Evolutionary conservation across 768 basidiomycete genomes (phyloP).

Genomic region (Naganishia friedmannii): DNA sequence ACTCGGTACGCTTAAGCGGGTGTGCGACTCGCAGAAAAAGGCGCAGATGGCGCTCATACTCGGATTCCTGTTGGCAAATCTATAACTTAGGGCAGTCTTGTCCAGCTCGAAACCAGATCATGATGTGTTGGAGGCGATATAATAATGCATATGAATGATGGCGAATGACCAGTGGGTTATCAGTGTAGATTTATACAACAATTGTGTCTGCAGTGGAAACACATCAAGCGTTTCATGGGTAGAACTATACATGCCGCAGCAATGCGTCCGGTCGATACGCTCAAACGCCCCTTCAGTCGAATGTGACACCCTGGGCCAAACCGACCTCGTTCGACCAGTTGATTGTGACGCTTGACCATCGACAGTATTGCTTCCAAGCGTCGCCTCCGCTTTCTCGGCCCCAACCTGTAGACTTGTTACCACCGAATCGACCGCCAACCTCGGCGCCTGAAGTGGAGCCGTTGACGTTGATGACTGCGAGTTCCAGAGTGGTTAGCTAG

Average conservation of each 20-base stretch:
- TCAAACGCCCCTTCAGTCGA: slow-evolving; percentile 51
- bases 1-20: not conserved
- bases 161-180: not conserved
- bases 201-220: not conserved
- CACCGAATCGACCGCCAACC: slow-evolving; percentile 85
- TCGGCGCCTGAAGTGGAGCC: slow-evolving; percentile 69
- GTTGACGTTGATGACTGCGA: slow-evolving; percentile 58
- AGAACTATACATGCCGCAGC: not conserved
- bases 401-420: slow-evolving; percentile 53
- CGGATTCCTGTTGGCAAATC: too few relatives aligned
- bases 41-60: not conserved
- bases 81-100: too few relatives aligned
- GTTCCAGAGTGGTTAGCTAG: slow-evolving; percentile 24
- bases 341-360: slow-evolving; percentile 63
- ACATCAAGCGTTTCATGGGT: not conserved
- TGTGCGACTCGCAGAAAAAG: not conserved
- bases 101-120: too few relatives aligned
- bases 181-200: not conserved
- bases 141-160: slow-evolving; percentile 1
- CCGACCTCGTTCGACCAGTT: slow-evolving; percentile 88
- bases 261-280: not conserved
- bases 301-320: slow-evolving; percentile 88
- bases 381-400: slow-evolving; percentile 96
- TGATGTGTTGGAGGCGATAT: too few relatives aligned
- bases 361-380: slow-evolving; percentile 93